Evolutionary conservation across 2,329 filamentous ascomycete genomes (phyloP).

Genomic region (Nemania sp.): DNA sequence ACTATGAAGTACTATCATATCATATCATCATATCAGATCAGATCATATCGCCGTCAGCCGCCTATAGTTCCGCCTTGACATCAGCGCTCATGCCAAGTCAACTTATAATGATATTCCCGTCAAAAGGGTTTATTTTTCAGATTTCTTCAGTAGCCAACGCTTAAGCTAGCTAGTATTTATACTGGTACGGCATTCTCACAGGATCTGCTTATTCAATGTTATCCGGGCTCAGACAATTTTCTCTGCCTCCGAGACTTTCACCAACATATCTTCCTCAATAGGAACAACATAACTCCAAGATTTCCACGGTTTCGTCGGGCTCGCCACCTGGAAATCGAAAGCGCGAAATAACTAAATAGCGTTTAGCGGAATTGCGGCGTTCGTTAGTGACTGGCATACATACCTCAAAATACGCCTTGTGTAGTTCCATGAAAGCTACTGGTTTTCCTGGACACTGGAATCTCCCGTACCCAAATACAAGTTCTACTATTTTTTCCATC

Average conservation of each 20-base stretch:
- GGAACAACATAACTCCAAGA: slow-evolving; percentile 1
- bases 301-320: slow-evolving; percentile 9
- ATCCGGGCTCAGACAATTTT: not conserved
- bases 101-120: too few relatives aligned
- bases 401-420: slow-evolving; percentile 21
- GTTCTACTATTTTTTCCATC: slow-evolving; percentile 21
- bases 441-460: slow-evolving; percentile 15
- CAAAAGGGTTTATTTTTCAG: too few relatives aligned
- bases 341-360: slow-evolving; percentile 6
- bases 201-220: too few relatives aligned
- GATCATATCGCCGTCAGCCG: too few relatives aligned
- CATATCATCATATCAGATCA: too few relatives aligned
- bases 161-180: too few relatives aligned
- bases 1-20: too few relatives aligned
- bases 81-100: too few relatives aligned
- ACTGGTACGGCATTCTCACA: too few relatives aligned
- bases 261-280: slow-evolving; percentile 13
- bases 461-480: slow-evolving; percentile 22
- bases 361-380: not conserved
- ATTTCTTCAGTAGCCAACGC: too few relatives aligned
- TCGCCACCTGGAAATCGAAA: slow-evolving; percentile 11
- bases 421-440: slow-evolving; percentile 18
- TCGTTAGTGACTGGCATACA: not conserved
- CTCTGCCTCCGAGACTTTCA: slow-evolving; percentile 5
- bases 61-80: too few relatives aligned